Conservation (phyloP, 805 yeast species). For the Lipomyces spencermartinsiae region DNA sequence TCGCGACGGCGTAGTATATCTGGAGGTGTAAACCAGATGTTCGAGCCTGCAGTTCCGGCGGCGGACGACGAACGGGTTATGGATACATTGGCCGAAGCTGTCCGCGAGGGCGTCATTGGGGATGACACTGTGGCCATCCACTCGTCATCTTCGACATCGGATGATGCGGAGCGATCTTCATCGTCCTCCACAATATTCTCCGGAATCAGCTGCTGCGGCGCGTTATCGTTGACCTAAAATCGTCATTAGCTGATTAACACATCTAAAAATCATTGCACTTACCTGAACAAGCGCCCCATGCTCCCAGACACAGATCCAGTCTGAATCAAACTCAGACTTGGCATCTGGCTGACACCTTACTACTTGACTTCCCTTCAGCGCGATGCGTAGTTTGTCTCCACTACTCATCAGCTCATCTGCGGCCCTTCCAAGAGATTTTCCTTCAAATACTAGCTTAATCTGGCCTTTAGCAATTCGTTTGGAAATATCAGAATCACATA, state of each 20-base stretch:
- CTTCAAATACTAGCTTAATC: conserved; percentile 27
- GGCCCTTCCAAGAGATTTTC: conserved; percentile 15
- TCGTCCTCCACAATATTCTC: background rate
- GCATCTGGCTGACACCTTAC: background rate
- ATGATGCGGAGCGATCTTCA: background rate
- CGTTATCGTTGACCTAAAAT: background rate
- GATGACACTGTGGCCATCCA: background rate
- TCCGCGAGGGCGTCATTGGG: background rate
- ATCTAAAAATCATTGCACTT: background rate
- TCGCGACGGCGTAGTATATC: conserved; percentile 27
- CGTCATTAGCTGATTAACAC: background rate
- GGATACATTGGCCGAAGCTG: background rate
- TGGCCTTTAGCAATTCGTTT: conserved; percentile 27
- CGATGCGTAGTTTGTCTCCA: conserved; percentile 19
- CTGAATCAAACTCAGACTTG: conserved; percentile 26
- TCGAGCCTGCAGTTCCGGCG: conserved; percentile 1
- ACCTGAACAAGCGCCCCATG: conserved; percentile 19
- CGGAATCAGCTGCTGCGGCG: background rate
- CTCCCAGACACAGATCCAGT: conserved; percentile 26
- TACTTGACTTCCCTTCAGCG: conserved; percentile 20
- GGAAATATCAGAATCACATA: conserved; percentile 25
- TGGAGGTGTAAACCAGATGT: conserved; percentile 31
- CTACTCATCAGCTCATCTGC: conserved; percentile 20
- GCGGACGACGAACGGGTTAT: background rate
- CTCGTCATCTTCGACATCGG: background rate